Base-by-base conservation (phyloP, 768 basidiomycete species). In the Pleurotus tuber-regium region DNA sequence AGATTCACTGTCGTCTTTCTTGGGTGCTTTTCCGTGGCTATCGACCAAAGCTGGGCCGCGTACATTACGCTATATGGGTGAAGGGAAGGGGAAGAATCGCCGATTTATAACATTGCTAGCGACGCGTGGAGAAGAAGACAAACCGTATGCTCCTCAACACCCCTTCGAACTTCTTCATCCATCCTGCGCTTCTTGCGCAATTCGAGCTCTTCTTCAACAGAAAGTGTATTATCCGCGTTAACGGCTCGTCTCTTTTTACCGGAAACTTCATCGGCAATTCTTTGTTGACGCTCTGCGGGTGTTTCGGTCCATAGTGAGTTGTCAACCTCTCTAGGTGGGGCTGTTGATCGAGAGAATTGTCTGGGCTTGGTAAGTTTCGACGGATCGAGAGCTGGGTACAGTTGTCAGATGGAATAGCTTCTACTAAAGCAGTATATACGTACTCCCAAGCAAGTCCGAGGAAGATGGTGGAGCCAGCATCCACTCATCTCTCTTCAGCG, bases 301-400 rank as follows among this genome's bases (percentile, higher is more conserved):
- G 97, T 98, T 73, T 99, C 97, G 0, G 97, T 99, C 97, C 97
- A 99, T 10, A 96, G 75, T 2, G 84, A 85, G 50, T 69, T 78
- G 57, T 89, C 88, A 5, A 68, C 68, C 38, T 73, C 66, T 10
- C 70, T 64, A 2, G 65, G 59, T 11, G 82, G 66, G 12, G 76
- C 73, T n/a, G 69, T 56, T 19, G 81, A 70, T 48, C 79, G 74
- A n/a, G 87, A 82, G 67, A 95, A 95, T 63, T 91, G 87, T 18
- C 92, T 84, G 2, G 82, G 71, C 66, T 84, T 87, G n/a, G 12
- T 47, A 18, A 93, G 70, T 62, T 89, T 92, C 3, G 89, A 85
- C 0, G 93, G 89, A 67, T 99, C 96, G 28, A 96, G 80, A 14
- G 81, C 92, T 93, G 48, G 57, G 26, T 21, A 42, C 9, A 18